Percentiles rank a stretch among this genome's conserved stretches.
phyloP scores from a whole-genome alignment of 805 yeast species.

The Starmerella vitae region DNA sequence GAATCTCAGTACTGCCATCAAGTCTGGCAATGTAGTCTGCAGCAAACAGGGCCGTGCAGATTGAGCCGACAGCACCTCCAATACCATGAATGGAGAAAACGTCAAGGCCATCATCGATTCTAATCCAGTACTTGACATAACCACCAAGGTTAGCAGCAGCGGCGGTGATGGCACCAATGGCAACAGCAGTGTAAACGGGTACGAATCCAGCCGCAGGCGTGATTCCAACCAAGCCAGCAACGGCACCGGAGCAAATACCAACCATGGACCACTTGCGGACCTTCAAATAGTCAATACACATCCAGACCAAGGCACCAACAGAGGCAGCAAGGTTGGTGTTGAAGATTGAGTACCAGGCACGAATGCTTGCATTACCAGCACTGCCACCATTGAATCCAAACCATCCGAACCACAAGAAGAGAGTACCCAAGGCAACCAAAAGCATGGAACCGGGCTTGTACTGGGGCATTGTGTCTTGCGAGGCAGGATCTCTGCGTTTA shows the following conservation, averaged over 20 bases:
- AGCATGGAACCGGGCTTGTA: conserved; percentile 91
- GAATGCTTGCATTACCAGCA: conserved; percentile 80
- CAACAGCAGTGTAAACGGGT: conserved; percentile 77
- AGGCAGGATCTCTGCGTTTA: conserved; percentile 69
- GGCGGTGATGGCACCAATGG: conserved; percentile 71
- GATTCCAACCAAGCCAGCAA: conserved; percentile 88
- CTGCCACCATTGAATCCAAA: conserved; percentile 98
- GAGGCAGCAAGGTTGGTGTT: conserved; percentile 93
- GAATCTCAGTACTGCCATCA: conserved; percentile 53
- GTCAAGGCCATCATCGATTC: conserved; percentile 91
- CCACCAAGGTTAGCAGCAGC: conserved; percentile 72
- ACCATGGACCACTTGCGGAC: conserved; percentile 90
- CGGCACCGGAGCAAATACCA: conserved; percentile 82
- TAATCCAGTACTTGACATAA: conserved; percentile 56
- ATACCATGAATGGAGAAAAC: conserved; percentile 89
- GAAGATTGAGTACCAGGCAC: conserved; percentile 88
- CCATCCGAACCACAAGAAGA: conserved; percentile 97
- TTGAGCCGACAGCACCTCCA: conserved; percentile 77
- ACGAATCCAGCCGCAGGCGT: conserved; percentile 97
- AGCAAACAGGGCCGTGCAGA: conserved; percentile 82
- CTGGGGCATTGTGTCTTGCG: conserved; percentile 53
- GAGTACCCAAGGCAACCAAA: conserved; percentile 81
- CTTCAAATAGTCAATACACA: conserved; percentile 77
- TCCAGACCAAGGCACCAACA: conserved; percentile 86
- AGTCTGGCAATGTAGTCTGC: conserved; percentile 82